Evolutionary conservation across 345 rosid species (phyloP).

Genomic region (Ceriops decandra): DNA sequence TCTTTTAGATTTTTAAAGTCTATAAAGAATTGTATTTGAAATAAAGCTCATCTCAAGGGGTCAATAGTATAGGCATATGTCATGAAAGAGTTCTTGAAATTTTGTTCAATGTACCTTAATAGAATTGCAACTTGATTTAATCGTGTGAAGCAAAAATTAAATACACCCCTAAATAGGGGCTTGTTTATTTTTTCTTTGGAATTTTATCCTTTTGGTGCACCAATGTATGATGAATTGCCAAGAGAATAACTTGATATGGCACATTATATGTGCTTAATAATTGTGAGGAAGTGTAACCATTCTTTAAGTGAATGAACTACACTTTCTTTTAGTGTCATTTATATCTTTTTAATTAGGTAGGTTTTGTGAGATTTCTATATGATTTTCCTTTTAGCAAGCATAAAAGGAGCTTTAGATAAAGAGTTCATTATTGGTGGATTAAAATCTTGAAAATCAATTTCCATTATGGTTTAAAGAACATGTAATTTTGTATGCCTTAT

Average conservation of each 20-base stretch:
- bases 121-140: neutral
- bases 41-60: neutral
- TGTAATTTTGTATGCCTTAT: neutral
- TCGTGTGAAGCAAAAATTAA: neutral
- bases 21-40: neutral
- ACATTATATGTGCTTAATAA: neutral
- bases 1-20: neutral
- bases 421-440: neutral
- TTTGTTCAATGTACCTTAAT: neutral
- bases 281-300: neutral
- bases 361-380: too few relatives aligned
- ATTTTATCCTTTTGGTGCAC: neutral
- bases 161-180: neutral
- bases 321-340: neutral
- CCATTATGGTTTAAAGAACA: neutral
- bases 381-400: neutral
- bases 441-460: neutral
- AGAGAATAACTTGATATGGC: neutral
- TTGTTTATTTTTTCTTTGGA: neutral
- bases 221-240: neutral
- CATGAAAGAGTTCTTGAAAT: neutral
- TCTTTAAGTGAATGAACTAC: neutral
- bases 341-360: too few relatives aligned
- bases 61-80: constrained; percentile 3
- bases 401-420: neutral